phyloP scores from a whole-genome alignment of 192 early-diverging fungal genomes.

The Chytriomyces hyalinus region DNA sequence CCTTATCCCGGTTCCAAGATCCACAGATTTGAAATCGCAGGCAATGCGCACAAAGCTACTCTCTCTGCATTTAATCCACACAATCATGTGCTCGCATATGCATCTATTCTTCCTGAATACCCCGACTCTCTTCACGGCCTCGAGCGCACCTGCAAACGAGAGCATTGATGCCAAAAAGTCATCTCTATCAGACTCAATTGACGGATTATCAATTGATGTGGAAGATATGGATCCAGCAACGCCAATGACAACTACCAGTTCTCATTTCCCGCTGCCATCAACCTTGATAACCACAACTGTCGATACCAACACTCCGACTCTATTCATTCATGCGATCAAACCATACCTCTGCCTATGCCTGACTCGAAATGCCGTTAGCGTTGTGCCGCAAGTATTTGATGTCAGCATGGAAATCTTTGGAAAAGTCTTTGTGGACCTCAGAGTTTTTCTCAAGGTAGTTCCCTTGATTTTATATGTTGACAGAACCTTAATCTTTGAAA shows the following conservation, averaged over 20 bases:
- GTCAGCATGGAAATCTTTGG: conserved; percentile 84
- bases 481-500: not conserved
- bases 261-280: no score
- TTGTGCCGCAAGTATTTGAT: conserved; percentile 81
- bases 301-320: conserved; percentile 16
- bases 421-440: conserved; percentile 69
- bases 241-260: no score
- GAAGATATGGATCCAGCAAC: conserved; percentile 31
- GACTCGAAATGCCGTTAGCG: conserved; percentile 80
- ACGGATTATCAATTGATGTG: conserved; percentile 1
- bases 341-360: conserved; percentile 84
- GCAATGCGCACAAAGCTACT: conserved; percentile 84
- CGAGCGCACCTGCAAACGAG: not conserved
- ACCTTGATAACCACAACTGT: not conserved
- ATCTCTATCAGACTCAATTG: no score
- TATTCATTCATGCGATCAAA: conserved; percentile 82
- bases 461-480: no score
- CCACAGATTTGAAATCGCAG: conserved; percentile 77
- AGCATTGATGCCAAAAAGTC: no score
- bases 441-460: conserved; percentile 71
- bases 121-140: conserved; percentile 44
- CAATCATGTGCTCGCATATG: conserved; percentile 78
- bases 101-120: conserved; percentile 71
- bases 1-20: not conserved
- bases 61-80: conserved; percentile 79